Base-by-base conservation (phyloP, 1,284 basidiomycete genomes). In the Ceratobasidium sp. region DNA sequence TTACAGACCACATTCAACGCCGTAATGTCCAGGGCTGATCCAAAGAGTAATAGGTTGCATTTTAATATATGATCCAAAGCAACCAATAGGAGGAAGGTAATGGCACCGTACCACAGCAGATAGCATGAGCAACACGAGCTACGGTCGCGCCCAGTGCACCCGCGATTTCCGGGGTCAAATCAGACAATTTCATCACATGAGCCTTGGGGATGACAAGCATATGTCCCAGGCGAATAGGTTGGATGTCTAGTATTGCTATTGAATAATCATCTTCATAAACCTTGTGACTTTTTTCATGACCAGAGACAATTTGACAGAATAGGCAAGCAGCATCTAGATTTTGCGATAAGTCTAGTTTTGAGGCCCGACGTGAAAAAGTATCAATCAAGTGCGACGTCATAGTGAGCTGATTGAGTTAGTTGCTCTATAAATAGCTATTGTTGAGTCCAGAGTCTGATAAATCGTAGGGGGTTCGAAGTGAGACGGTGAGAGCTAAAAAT, bases 1-100 rank as follows among this genome's bases (percentile, higher is more conserved):
- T 92, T 92, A 76, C 89, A 91, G 2, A 92, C 90, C 8, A 92
- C 85, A 78, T 92, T 92, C 62, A 91, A 81, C 9, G 83, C 89
- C 4, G 88, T 89, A 76, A 91, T 89, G 11, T 85, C 83, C 18
- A 91, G 75, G 1, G 88, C 91, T 91, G 67, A 0, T 43, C 28
- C 11, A 35, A 71, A 47, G 16, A 18, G 59, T 57, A 44, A 64
- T 32, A 21, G 2, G 28, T 14, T 26, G 16, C 23, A 46, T 18
- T 4, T 58, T 46, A 18, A 43, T 21, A 3, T 11, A 21, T 18
- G 35, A 18, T 32, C n/a, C 28, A n/a, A 61, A 57, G 11, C 11
- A 38, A 4, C 11, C 6, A 13, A 41, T 41, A 62, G 18, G 50
- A 18, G 16, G n/a, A 46, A 18, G n/a, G 8, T 35, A 55, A 30